Evolutionary conservation across 1,284 basidiomycete species (phyloP).

Genomic region (Ustilago cynodontis): DNA sequence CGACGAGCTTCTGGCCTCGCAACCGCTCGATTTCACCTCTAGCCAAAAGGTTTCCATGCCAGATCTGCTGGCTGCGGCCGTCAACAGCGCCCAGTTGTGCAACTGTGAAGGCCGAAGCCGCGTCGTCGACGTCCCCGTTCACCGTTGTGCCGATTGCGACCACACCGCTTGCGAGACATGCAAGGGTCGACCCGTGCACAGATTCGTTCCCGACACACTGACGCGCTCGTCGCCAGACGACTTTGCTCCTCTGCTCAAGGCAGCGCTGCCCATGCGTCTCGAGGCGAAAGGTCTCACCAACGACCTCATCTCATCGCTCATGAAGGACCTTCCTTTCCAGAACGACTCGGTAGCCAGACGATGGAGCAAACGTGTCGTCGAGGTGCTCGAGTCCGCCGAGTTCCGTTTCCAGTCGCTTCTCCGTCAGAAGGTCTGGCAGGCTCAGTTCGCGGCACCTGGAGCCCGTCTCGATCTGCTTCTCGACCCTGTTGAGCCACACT

Average conservation of each 20-base stretch:
- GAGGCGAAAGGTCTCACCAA: conserved; percentile 57
- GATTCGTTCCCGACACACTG: conserved; percentile 74
- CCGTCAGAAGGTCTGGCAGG: conserved; percentile 87
- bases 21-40: conserved; percentile 44
- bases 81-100: conserved; percentile 82
- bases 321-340: conserved; percentile 61
- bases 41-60: conserved; percentile 47
- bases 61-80: conserved; percentile 77
- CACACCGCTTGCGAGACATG: conserved; percentile 86
- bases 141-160: conserved; percentile 81
- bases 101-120: conserved; percentile 88
- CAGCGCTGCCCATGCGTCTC: conserved; percentile 87
- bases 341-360: conserved; percentile 75
- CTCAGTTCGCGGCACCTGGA: conserved; percentile 79
- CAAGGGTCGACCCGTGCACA: conserved; percentile 89
- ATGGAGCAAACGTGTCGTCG: conserved; percentile 80
- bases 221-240: conserved; percentile 76
- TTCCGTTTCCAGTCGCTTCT: conserved; percentile 57
- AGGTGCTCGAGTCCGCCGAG: conserved; percentile 73
- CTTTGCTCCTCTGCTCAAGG: conserved; percentile 81
- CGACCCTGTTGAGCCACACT: conserved; percentile 82
- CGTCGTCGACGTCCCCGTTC: conserved; percentile 74
- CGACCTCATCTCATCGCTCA: conserved; percentile 75
- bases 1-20: conserved; percentile 60
- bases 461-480: conserved; percentile 83